Base-by-base conservation (phyloP, 371 early-diverging fungal species). In the Apophysomyces variabilis region DNA sequence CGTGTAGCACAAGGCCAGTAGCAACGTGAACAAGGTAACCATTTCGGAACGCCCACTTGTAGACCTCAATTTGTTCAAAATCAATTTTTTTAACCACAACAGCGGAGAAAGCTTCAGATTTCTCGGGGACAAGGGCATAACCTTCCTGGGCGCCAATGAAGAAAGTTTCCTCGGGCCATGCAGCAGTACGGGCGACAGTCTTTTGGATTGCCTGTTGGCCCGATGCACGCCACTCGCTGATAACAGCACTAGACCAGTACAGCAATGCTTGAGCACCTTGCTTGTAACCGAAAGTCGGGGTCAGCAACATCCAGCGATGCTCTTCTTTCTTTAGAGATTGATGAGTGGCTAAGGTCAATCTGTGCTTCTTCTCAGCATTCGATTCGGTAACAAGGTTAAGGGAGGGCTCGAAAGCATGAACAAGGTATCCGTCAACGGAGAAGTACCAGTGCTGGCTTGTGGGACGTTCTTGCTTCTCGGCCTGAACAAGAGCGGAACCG, bases 11-110 rank as follows among this genome's bases (percentile, higher is more conserved):
- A 38, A 74, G 71, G 56, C 76, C 78, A 39, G 83, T 76, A 47
- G 72, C 64, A 59, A 73, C 74, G 61, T 87, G 85, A 38, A 83
- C 74, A 39, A 87, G 75, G 61, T 79, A 77, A 56, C 82, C 80
- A 57, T 78, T 69, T 18, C 72, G 63, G 64, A 72, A 81, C 11
- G 75, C 70, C 87, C 87, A 85, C 44, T 68, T 72, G 68, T 73
- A 81, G 11, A 54, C 4, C 21, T 67, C 65, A 38, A 65, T 66
- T 26, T 26, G 54, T 35, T 60, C 46, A 5, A 32, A 43, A 13
- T 69, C 62, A 12, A 72, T 35, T 21, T 61, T 65, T 6, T 39
- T 37, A 16, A 68, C 37, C 7, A 38, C 41, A 7, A 72, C 39
- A 37, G 11, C 21, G 18, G 68, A 46, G n/a, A 35, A 50, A 4